phyloP scores from a whole-genome alignment of 2,329 filamentous ascomycete genomes.

The Penicillium italicum region DNA sequence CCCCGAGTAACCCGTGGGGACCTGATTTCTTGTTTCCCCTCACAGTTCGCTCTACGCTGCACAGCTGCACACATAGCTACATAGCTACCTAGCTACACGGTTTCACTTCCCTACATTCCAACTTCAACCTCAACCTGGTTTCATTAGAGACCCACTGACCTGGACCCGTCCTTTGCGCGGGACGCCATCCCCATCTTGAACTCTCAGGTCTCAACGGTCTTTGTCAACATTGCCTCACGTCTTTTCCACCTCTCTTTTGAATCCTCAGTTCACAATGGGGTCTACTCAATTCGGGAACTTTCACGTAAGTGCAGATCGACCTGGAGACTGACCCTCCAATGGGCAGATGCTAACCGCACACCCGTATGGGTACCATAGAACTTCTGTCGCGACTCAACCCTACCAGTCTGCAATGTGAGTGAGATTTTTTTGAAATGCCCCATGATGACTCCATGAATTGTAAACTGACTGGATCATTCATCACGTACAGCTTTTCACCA shows the following conservation, averaged over 20 bases:
- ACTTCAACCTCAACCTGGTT: not conserved
- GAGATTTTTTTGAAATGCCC: not conserved
- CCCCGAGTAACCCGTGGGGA: constrained; percentile 9
- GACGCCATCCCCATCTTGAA: constrained; percentile 1
- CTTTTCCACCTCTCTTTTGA: constrained; percentile 3
- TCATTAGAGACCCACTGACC: constrained; percentile 2
- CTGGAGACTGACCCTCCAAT: constrained; percentile 10
- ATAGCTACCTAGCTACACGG: not conserved
- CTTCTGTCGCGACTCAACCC: constrained; percentile 79
- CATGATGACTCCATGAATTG: not conserved
- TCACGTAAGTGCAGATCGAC: constrained; percentile 42
- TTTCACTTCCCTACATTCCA: not conserved
- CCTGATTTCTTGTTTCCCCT: not conserved
- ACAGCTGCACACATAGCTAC: not conserved
- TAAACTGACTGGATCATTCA: constrained; percentile 18
- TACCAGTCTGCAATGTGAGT: constrained; percentile 81
- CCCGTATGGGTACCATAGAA: constrained; percentile 50
- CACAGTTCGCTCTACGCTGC: not conserved
- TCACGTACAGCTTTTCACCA: constrained; percentile 58
- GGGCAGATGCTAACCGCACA: constrained; percentile 22
- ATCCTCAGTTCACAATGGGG: constrained; percentile 37
- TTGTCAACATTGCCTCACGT: constrained; percentile 9
- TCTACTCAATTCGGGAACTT: constrained; percentile 59
- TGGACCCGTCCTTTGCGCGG: constrained; percentile 4
- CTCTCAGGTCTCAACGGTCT: not conserved